These are phyloP conservation scores for Lipomyces japonicus DNA, from an alignment of 805 yeast species.

Conservation along the genomic window DNA sequence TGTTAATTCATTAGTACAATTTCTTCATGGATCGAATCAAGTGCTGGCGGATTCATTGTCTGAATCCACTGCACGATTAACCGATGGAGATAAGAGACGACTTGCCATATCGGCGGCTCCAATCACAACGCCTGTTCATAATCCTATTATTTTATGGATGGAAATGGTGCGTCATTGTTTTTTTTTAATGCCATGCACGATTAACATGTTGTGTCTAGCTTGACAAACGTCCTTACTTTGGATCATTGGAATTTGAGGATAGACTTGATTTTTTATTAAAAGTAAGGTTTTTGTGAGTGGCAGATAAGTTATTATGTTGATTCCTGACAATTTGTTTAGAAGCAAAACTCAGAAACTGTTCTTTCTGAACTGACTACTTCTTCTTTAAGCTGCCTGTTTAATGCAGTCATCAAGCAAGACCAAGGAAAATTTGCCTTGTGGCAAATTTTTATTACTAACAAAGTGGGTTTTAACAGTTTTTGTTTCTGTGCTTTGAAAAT, in stretches of 20 bases:
- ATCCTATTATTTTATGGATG: too few relatives aligned
- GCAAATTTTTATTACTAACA: slow-evolving; percentile 22
- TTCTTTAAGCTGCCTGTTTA: slow-evolving; percentile 11
- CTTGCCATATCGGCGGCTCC: not conserved
- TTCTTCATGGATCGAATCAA: slow-evolving; percentile 10
- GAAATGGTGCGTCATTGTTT: too few relatives aligned
- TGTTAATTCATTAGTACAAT: slow-evolving; percentile 5
- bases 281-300: not conserved
- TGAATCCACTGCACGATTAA: not conserved
- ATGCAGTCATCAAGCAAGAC: slow-evolving; percentile 14
- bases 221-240: slow-evolving; percentile 13
- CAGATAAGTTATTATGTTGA: not conserved
- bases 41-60: slow-evolving; percentile 8
- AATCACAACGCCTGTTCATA: not conserved
- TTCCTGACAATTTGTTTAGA: not conserved
- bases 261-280: not conserved
- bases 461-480: slow-evolving; percentile 4
- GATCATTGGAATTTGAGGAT: slow-evolving; percentile 3
- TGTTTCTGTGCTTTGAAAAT: not conserved
- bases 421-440: slow-evolving; percentile 11
- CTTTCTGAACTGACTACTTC: slow-evolving; percentile 11
- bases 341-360: slow-evolving; percentile 11
- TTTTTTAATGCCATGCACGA: too few relatives aligned
- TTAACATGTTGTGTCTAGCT: not conserved
- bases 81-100: not conserved